Base-by-base conservation (phyloP, 352 stramenopile species). In the Phytophthora citricola region DNA sequence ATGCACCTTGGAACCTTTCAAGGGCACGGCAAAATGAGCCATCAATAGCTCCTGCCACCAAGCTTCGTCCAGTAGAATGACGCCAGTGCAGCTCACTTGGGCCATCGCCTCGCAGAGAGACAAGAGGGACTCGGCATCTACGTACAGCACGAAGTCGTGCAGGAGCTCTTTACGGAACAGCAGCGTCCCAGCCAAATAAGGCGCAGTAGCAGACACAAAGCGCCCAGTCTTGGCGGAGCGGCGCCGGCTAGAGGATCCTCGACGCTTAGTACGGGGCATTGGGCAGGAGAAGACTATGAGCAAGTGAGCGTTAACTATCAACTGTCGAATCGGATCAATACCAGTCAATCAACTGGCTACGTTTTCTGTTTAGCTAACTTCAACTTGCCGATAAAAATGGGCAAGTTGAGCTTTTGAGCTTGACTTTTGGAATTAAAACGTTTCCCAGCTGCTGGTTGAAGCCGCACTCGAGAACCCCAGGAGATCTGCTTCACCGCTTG, bases 381-480 rank as follows among this genome's bases (percentile, higher is more conserved):
- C 36, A 65, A 58, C 57, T 38, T 53, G 54, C 15, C n/a, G 12
- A 49, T 38, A 41, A 20, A 20, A 20, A 14, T 5, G 7, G 12
- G 12, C 24, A 26, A 32, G 29, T 32, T 34, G 29, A 11, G 29
- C 29, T 34, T 10, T 34, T 34, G 6, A 10, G 24, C 2, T 26
- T 26, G 9, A 20, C 17, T 20, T 20, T 20, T 20, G 17, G 17
- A 20, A 2, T 80, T 80, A 89, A 52, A 89, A 89, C 3, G 79
- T 87, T 44, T 89, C 79, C 79, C 79, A 89, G 41, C 47, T 76
- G 61, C 75, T 82, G n/a, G 66, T 57, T 10, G 75, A 57, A 17
- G 65, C 64, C 5, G 51, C 15, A 40, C 38, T 73, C 10, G 69
- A 83, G 27, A 87, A 79, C 17, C 73, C 76, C 14, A 83, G 50